Evolutionary conservation across 2,329 filamentous ascomycete genomes (phyloP).

Genomic region (Trichophyton verrucosum): DNA sequence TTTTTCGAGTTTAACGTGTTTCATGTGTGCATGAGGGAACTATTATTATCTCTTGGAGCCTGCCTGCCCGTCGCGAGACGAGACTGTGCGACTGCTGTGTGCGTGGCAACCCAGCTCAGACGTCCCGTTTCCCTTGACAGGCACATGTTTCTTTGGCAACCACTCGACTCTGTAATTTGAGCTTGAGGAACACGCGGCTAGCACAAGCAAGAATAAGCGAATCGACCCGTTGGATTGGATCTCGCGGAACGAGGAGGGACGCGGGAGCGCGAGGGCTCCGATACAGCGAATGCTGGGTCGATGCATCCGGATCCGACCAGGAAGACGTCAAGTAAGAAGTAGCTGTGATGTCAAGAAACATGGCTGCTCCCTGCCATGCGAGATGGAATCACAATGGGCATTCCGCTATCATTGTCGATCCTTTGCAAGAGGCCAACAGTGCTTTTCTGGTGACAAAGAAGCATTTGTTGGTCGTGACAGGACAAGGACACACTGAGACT

Average conservation of each 20-base stretch:
- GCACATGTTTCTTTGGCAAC: not conserved
- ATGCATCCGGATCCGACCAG: not conserved
- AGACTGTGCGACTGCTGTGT: not conserved
- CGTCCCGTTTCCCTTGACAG: not conserved
- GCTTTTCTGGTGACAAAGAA: not conserved
- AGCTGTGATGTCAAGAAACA: not conserved
- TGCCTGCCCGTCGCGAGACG: not conserved
- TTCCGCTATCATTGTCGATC: not conserved
- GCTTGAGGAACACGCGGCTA: not conserved
- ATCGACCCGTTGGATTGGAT: slow-evolving; percentile 1
- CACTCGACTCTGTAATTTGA: not conserved
- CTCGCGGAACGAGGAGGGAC: not conserved
- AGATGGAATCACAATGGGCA: not conserved
- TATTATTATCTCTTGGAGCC: not conserved
- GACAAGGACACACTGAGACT: not conserved
- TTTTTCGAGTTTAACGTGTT: not conserved
- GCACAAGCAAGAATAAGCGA: not conserved
- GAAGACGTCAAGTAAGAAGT: not conserved
- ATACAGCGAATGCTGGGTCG: not conserved
- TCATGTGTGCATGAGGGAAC: not conserved
- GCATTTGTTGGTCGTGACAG: not conserved
- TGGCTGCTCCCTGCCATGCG: not conserved
- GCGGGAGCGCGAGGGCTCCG: not conserved
- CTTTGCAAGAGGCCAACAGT: not conserved
- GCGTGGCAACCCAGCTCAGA: not conserved